These are phyloP conservation scores for Arabidopsis lyrata DNA, from an alignment of 441 rosid genomes.

Conservation along the genomic window DNA sequence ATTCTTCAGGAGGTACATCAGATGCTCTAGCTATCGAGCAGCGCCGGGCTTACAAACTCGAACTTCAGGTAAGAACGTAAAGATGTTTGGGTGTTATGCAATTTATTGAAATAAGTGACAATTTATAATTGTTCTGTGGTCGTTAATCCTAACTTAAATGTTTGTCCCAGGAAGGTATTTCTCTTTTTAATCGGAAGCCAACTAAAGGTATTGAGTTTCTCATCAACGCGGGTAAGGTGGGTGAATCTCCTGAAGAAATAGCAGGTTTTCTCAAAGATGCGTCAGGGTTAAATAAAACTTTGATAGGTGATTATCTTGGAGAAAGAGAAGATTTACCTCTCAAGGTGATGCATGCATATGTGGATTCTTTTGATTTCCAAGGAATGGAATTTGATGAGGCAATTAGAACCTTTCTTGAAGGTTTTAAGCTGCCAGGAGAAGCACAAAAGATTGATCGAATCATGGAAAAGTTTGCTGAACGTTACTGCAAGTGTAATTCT, in stretches of 20 bases:
- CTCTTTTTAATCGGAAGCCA: constrained; percentile 97
- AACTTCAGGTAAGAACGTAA: constrained; percentile 76
- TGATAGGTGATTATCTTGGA: constrained; percentile 98
- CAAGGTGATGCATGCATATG: constrained; percentile 98
- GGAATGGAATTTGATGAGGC: constrained; percentile 98
- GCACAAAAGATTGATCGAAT: constrained; percentile 99
- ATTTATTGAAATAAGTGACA: neutral
- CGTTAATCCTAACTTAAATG: constrained; percentile 46
- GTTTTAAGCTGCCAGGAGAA: constrained; percentile 99
- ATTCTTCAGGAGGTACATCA: constrained; percentile 83
- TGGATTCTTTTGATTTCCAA: constrained; percentile 92
- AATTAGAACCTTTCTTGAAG: constrained; percentile 81
- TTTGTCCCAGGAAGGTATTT: constrained; percentile 99
- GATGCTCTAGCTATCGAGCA: constrained; percentile 93
- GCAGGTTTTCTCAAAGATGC: constrained; percentile 91
- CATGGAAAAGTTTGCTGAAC: constrained; percentile 98
- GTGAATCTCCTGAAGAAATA: constrained; percentile 94
- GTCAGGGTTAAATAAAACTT: constrained; percentile 83
- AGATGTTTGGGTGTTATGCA: constrained; percentile 24
- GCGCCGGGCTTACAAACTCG: constrained; percentile 99
- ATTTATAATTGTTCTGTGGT: constrained; percentile 11
- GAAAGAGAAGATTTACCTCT: constrained; percentile 94
- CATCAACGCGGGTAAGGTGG: constrained; percentile 93
- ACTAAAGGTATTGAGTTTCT: constrained; percentile 97
- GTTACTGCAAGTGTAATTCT: constrained; percentile 96